Conservation (phyloP, 169 alveolate species). For the Hepatocystis sp. region DNA sequence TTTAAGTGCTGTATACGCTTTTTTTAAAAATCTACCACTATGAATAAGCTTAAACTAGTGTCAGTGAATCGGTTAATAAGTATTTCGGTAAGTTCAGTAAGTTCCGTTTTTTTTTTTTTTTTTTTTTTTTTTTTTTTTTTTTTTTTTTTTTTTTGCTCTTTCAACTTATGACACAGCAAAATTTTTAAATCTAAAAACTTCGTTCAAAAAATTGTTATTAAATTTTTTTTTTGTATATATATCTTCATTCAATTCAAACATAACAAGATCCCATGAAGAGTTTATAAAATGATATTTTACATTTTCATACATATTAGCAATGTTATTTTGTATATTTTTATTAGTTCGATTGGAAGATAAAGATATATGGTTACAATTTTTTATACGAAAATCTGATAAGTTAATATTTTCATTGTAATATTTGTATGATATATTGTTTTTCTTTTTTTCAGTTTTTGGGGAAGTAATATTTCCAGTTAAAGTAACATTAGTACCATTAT, state of each 20-base stretch:
- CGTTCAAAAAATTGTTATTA: conserved; percentile 31
- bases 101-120: too few species aligned
- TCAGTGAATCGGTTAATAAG: too few species aligned
- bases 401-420: conserved; percentile 33
- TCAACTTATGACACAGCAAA: conserved; percentile 50
- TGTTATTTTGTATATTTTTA: conserved; percentile 32
- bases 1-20: too few species aligned
- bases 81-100: too few species aligned
- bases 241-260: conserved; percentile 49
- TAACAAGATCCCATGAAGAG: conserved; percentile 67
- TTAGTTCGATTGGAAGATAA: conserved; percentile 45
- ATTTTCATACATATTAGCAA: conserved; percentile 67
- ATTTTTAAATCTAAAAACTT: conserved; percentile 42
- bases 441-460: conserved; percentile 8
- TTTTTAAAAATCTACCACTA: too few species aligned
- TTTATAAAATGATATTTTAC: conserved; percentile 29
- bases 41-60: too few species aligned
- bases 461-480: background rate
- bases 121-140: too few species aligned
- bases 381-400: conserved; percentile 44
- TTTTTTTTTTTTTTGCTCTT: too few species aligned
- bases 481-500: background rate
- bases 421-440: conserved; percentile 25
- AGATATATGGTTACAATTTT: conserved; percentile 62
- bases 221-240: background rate